These are phyloP conservation scores for Pyricularia pennisetigena DNA, from an alignment of 2,329 filamentous ascomycete species.

Conservation along the genomic window DNA sequence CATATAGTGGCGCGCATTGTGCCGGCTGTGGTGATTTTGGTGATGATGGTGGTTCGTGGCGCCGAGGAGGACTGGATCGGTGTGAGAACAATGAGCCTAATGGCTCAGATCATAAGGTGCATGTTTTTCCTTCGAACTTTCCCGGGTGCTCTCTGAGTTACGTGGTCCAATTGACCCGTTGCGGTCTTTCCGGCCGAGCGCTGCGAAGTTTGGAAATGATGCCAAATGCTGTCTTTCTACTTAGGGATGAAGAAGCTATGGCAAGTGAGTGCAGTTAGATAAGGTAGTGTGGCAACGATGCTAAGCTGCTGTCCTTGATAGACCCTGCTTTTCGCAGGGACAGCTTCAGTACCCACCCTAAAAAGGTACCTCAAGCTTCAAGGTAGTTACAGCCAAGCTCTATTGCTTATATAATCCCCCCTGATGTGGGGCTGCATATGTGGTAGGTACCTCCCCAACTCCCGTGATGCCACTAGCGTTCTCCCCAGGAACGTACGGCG, in stretches of 20 bases:
- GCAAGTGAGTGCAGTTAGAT: background rate
- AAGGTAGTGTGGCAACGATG: background rate
- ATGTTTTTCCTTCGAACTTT: background rate
- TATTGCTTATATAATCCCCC: too few species aligned
- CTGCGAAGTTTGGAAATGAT: background rate
- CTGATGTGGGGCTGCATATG: too few species aligned
- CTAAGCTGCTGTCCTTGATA: background rate
- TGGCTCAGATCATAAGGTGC: conserved; percentile 2
- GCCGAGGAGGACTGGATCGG: background rate
- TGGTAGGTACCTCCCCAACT: too few species aligned
- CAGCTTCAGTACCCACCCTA: too few species aligned
- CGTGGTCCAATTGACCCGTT: background rate
- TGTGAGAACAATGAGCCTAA: background rate
- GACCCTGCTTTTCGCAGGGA: background rate
- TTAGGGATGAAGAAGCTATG: background rate
- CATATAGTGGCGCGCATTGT: conserved; percentile 37
- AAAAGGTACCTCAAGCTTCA: too few species aligned
- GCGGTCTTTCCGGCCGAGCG: background rate
- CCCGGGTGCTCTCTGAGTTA: background rate
- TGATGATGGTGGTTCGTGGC: background rate
- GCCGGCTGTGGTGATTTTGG: background rate
- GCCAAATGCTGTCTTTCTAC: background rate
- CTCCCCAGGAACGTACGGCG: too few species aligned
- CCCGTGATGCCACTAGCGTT: too few species aligned
- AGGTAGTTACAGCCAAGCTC: too few species aligned